Percentiles rank a stretch among this genome's conserved stretches.
Conservation (phyloP, 2,329 filamentous ascomycete genomes). For the Hysterium pulicare region DNA sequence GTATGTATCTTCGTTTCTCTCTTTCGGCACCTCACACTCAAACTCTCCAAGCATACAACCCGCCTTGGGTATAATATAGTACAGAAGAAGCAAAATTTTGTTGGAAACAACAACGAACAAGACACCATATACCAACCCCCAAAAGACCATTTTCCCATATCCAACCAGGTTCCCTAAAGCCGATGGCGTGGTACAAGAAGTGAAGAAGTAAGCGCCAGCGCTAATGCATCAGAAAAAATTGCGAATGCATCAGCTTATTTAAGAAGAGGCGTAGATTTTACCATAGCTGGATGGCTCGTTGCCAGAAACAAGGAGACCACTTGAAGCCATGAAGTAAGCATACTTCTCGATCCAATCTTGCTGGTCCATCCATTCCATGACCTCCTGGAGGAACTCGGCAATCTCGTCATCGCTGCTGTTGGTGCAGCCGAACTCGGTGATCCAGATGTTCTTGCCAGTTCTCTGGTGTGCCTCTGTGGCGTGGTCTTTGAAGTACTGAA, state of each 20-base stretch:
- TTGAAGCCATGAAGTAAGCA: conserved; percentile 12
- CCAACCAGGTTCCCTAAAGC: too few relatives aligned
- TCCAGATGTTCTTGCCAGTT: conserved; percentile 11
- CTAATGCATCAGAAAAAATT: too few relatives aligned
- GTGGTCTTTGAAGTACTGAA: conserved; percentile 14
- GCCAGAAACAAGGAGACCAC: not conserved
- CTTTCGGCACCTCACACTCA: too few relatives aligned
- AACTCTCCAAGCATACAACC: too few relatives aligned
- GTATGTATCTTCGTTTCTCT: too few relatives aligned
- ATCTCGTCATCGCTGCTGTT: conserved; percentile 9
- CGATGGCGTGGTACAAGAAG: too few relatives aligned
- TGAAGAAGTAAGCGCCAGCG: too few relatives aligned
- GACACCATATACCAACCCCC: too few relatives aligned
- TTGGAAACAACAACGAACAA: too few relatives aligned
- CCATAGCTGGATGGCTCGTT: not conserved
- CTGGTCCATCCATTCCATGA: conserved; percentile 15
- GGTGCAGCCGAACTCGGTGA: conserved; percentile 14
- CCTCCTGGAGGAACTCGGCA: conserved; percentile 9
- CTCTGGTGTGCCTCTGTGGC: conserved; percentile 9
- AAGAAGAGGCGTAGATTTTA: not conserved
- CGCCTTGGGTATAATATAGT: too few relatives aligned
- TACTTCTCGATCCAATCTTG: conserved; percentile 15
- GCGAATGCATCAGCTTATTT: not conserved
- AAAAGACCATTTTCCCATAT: too few relatives aligned
- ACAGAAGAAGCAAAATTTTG: too few relatives aligned